phyloP scores from a whole-genome alignment of 352 stramenopile species.

The Elongisporangium anandrum region DNA sequence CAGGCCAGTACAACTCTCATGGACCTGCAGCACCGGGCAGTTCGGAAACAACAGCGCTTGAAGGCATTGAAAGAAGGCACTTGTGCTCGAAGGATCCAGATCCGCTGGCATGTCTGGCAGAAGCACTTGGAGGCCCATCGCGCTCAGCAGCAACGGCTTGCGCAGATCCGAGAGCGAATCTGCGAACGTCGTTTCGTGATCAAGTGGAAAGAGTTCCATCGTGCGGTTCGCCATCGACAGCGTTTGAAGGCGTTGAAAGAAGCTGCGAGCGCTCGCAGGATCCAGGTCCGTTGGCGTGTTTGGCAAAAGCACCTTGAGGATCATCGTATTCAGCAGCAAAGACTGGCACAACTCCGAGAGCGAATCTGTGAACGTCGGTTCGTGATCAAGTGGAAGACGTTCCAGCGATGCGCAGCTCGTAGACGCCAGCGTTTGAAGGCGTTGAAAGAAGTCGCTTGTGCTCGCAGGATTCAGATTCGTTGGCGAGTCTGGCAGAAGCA shows the following conservation, averaged over 20 bases:
- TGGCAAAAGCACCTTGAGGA: not conserved
- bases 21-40: not conserved
- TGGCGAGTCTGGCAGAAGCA: slow-evolving; percentile 12
- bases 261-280: not conserved
- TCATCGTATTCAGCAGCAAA: not conserved
- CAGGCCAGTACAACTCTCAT: not conserved
- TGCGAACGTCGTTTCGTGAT: not conserved
- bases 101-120: not conserved
- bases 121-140: not conserved
- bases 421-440: slow-evolving; percentile 7
- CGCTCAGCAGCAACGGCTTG: not conserved
- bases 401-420: not conserved
- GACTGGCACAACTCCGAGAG: not conserved
- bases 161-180: slow-evolving; percentile 1
- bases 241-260: not conserved
- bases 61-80: not conserved
- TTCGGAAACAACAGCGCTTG: slow-evolving; percentile 11
- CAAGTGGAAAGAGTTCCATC: not conserved
- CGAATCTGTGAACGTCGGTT: not conserved
- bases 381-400: not conserved
- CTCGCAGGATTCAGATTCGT: slow-evolving; percentile 12
- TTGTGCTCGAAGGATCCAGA: slow-evolving; percentile 4
- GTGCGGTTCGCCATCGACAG: not conserved
- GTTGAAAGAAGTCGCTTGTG: slow-evolving; percentile 2
- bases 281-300: not conserved